Evolutionary conservation across 2,329 filamentous ascomycete genomes (phyloP).

Genomic region (Colletotrichum costaricense): DNA sequence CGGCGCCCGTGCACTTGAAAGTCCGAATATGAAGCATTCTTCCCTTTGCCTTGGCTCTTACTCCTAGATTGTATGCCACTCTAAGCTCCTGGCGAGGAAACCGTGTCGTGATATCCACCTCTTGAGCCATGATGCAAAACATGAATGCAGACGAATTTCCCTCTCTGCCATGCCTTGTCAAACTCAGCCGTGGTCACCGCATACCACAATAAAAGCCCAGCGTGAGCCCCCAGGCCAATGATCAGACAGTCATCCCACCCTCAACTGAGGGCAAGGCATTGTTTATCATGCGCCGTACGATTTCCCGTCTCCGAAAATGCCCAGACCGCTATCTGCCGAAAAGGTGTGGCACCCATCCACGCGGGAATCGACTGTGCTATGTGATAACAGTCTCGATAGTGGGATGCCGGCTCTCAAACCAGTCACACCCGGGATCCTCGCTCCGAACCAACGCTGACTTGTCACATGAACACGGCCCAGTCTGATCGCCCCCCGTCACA

Average conservation of each 20-base stretch:
- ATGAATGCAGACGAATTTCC: neutral
- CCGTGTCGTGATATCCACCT: neutral
- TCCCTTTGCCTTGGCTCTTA: too few species aligned
- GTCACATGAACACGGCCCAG: conserved; percentile 7
- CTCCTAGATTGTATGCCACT: too few species aligned
- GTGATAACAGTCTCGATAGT: neutral
- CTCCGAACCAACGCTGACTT: neutral
- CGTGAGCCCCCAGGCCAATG: neutral
- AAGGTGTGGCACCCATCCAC: neutral
- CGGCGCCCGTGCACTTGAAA: neutral
- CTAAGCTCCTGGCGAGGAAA: too few species aligned
- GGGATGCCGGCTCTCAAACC: neutral
- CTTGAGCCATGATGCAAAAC: neutral
- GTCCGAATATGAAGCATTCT: neutral
- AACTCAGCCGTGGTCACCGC: neutral
- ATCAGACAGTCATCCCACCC: neutral
- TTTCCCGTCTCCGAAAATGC: neutral
- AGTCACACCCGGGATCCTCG: neutral
- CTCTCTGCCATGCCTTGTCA: neutral
- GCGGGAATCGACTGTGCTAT: neutral
- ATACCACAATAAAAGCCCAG: neutral
- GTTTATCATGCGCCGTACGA: neutral
- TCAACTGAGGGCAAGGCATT: neutral
- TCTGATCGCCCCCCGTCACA: conserved; percentile 23
- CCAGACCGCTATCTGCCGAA: neutral